These are phyloP conservation scores for Golubevia sp. DNA, from an alignment of 1,284 basidiomycete genomes.

Conservation along the genomic window DNA sequence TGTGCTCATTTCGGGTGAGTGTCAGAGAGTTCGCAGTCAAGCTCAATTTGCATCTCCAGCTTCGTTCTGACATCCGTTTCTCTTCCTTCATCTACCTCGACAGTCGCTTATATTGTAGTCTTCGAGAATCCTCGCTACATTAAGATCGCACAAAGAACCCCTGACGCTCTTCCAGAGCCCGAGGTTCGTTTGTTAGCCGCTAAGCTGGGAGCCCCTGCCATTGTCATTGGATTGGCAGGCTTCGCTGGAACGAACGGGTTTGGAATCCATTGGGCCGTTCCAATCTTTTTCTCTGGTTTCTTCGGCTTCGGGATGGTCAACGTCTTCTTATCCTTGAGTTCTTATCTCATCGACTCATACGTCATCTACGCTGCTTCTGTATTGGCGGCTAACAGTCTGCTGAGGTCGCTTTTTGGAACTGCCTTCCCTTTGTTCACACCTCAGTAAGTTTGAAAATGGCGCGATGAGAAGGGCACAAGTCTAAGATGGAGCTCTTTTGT, in stretches of 20 bases:
- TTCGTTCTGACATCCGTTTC: too few relatives aligned
- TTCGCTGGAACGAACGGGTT: constrained; percentile 15
- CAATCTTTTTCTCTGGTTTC: constrained; percentile 21
- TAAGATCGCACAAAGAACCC: background rate
- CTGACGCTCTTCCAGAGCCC: background rate
- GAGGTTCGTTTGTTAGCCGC: constrained; percentile 6
- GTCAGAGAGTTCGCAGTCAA: too few relatives aligned
- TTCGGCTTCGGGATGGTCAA: constrained; percentile 32
- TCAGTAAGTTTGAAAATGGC: too few relatives aligned
- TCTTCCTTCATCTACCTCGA: constrained; percentile 5
- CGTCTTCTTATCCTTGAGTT: constrained; percentile 16
- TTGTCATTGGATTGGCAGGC: constrained; percentile 15
- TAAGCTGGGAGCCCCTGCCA: constrained; percentile 1
- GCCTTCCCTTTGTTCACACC: constrained; percentile 19
- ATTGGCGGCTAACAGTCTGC: constrained; percentile 15
- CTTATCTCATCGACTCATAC: constrained; percentile 17
- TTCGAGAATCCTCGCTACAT: constrained; percentile 10
- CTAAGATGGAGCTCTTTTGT: too few relatives aligned
- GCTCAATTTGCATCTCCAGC: too few relatives aligned
- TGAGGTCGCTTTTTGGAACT: constrained; percentile 15
- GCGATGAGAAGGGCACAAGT: too few relatives aligned
- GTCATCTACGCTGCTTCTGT: constrained; percentile 13
- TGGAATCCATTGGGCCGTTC: constrained; percentile 19
- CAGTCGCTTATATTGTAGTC: background rate
- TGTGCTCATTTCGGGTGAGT: background rate